Evolutionary conservation across 1,139 yeast genomes (phyloP).

Genomic region (Yarrowia galli): DNA sequence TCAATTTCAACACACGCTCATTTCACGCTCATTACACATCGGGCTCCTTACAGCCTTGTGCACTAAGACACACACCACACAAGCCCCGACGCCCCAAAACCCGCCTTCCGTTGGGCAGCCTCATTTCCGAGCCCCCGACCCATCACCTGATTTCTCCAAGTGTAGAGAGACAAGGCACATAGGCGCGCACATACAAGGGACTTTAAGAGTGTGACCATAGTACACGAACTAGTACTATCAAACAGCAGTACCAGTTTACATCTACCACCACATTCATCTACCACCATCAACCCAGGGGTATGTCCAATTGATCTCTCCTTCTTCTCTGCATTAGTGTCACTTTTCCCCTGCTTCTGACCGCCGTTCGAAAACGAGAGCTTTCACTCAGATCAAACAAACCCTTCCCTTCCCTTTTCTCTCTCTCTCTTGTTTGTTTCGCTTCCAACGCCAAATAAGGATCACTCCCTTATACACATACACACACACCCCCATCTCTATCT

Average conservation of each 20-base stretch:
- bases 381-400: no score
- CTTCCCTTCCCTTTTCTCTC: no score
- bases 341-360: background rate
- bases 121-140: slow-evolving; percentile 3
- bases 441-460: slow-evolving; percentile 3
- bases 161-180: background rate
- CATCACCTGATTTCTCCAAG: slow-evolving; percentile 16
- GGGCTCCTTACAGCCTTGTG: background rate
- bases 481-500: background rate
- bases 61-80: background rate
- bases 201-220: background rate
- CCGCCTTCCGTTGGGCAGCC: background rate
- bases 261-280: background rate
- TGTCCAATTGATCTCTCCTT: slow-evolving; percentile 4
- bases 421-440: no score
- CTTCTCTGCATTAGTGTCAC: slow-evolving; percentile 18
- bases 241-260: no score
- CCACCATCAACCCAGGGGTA: background rate
- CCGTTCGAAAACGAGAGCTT: no score
- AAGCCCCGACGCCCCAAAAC: no score
- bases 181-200: background rate
- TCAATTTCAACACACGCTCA: no score
- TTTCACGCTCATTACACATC: background rate
- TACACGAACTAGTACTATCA: background rate
- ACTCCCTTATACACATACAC: background rate